A percentile compares a stretch with the other conserved stretches of the same genome.
Conservation (phyloP, 306 rosid genomes). For the Carpinus viminea region DNA sequence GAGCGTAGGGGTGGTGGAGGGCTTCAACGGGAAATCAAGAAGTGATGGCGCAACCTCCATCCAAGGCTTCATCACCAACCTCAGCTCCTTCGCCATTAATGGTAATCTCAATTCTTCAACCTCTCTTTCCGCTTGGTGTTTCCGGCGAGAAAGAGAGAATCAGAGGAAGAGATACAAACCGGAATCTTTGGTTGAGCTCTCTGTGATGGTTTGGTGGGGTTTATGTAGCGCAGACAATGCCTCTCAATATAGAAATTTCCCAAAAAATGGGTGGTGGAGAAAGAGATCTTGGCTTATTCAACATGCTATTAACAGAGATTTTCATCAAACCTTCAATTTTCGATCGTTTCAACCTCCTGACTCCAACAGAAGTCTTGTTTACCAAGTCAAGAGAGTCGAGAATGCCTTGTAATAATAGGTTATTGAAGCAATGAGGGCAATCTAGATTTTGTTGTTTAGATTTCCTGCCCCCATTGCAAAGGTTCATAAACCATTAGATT, state of each 20-base stretch:
- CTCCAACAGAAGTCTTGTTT: no score
- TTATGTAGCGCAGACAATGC: neutral
- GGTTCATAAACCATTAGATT: no score
- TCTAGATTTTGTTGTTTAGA: no score
- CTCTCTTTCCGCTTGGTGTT: neutral
- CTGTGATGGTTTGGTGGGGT: neutral
- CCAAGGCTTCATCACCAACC: constrained; percentile 44
- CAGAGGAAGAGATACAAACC: neutral
- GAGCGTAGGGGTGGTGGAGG: constrained; percentile 38
- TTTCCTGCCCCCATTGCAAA: no score
- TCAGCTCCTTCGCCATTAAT: constrained; percentile 38
- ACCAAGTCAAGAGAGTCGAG: no score
- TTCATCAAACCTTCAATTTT: no score
- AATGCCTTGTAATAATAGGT: no score
- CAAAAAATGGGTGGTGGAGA: constrained; percentile 1
- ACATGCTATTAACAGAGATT: no score
- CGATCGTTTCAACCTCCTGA: no score
- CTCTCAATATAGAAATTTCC: neutral
- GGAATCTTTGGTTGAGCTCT: no score
- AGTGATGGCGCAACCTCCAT: constrained; percentile 55
- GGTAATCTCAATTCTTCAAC: neutral
- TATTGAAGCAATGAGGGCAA: no score
- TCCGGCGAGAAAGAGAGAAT: neutral
- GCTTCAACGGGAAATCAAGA: constrained; percentile 41
- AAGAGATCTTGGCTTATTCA: neutral